Conservation (phyloP, 108 stramenopile genomes). For the Nitzschia sp. region DNA sequence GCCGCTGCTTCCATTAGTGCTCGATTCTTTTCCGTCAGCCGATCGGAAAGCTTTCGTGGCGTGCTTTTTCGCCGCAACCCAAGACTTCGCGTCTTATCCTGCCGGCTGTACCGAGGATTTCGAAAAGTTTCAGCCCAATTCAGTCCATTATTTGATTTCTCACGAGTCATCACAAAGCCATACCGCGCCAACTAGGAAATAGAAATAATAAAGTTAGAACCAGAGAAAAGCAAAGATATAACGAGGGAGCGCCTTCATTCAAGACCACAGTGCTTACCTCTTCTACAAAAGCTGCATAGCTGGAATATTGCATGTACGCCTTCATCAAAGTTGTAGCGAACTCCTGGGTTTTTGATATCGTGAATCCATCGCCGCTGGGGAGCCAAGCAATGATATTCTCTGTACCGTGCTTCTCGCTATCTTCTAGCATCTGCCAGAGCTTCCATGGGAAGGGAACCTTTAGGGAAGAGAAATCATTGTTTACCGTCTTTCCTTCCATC, state of each 20-base stretch:
- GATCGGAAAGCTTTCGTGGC: background rate
- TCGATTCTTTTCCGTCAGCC: too few relatives aligned
- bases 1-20: too few relatives aligned
- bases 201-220: too few relatives aligned
- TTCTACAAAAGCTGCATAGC: background rate
- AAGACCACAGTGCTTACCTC: conserved; percentile 1
- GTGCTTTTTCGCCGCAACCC: background rate
- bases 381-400: conserved; percentile 62
- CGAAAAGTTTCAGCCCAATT: background rate
- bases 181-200: too few relatives aligned
- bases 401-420: conserved; percentile 42
- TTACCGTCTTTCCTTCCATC: too few relatives aligned
- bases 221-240: too few relatives aligned
- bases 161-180: background rate
- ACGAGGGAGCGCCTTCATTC: too few relatives aligned
- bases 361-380: conserved; percentile 50
- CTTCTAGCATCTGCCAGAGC: conserved; percentile 58
- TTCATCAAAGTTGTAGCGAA: background rate
- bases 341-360: background rate
- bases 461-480: background rate
- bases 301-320: background rate
- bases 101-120: background rate
- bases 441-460: conserved; percentile 32
- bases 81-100: background rate
- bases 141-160: background rate